Base-by-base conservation (phyloP, 192 early-diverging fungal species). In the Dissophora ornata region DNA sequence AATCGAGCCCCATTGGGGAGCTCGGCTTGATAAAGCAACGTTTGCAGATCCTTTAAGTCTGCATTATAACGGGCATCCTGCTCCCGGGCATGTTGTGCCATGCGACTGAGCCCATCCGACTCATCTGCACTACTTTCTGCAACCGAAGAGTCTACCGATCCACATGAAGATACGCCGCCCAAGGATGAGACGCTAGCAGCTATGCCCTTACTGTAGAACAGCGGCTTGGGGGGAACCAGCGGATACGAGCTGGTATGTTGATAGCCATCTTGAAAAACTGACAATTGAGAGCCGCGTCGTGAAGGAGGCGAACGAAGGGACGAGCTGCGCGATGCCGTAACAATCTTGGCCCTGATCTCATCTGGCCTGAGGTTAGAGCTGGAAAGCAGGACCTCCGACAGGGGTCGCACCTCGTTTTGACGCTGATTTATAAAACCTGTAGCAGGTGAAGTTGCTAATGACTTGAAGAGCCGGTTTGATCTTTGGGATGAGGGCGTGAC, bases 41-140 rank as follows among this genome's bases (percentile, higher is more conserved):
- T 28, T 53, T 77, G 73, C 12, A 77, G 32, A 21, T 50, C 73
- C 46, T 62, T 77, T 46, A 77, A 40, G 44, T 77, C 65, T 10
- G 57, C 56, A 21, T 44, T 55, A 45, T 77, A 77, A 8, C 64
- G 57, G 10, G 63, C 64, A 41, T 67, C 46, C 24, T 67, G 64
- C 26, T 67, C 73, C 34, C 47, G 42, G 12, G 64, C 57, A 32
- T 77, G 73, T n/a, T 46, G 42, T 18, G 49, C 59, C 58, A 77
- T 66, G 1, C 54, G 63, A 21, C 22, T 42, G 1, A 48, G 47
- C 25, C 59, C 63, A 30, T 67, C 73, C 64, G 64, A 67, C 22
- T 77, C 73, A 32, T 77, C 73, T 19, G 73, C 58, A 26, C 69
- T 71, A 21, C 38, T 51, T 2, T 54, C 57, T 7, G 41, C 21